phyloP scores from a whole-genome alignment of 2,329 filamentous ascomycete genomes.

The Xylaria arbuscula region DNA sequence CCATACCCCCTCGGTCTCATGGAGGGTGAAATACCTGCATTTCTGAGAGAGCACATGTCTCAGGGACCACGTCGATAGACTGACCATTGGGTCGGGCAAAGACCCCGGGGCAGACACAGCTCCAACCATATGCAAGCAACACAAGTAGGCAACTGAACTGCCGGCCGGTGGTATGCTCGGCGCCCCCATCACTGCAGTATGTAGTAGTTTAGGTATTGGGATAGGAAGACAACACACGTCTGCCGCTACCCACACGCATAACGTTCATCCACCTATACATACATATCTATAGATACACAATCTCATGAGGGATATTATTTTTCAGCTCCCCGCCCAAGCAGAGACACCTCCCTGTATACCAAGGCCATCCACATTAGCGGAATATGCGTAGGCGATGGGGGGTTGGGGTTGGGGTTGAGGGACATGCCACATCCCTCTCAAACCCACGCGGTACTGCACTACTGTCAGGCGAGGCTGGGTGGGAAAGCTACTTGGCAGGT shows the following conservation, averaged over 20 bases:
- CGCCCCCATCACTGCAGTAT: slow-evolving; percentile 32
- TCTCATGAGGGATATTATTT: slow-evolving; percentile 7
- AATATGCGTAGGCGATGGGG: not conserved
- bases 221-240: slow-evolving; percentile 11
- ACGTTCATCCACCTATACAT: slow-evolving; percentile 7
- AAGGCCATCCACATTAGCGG: slow-evolving; percentile 17
- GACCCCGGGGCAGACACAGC: slow-evolving; percentile 11
- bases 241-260: slow-evolving; percentile 27
- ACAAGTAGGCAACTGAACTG: slow-evolving; percentile 30
- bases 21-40: slow-evolving; percentile 20
- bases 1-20: not conserved
- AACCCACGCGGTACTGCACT: not conserved
- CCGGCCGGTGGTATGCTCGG: slow-evolving; percentile 36
- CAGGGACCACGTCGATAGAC: slow-evolving; percentile 9
- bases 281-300: not conserved
- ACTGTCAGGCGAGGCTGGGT: slow-evolving; percentile 13
- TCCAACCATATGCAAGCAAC: slow-evolving; percentile 28
- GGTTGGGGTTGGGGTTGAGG: not conserved
- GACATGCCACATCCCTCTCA: slow-evolving; percentile 1
- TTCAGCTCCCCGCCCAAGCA: slow-evolving; percentile 26
- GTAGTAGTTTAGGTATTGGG: slow-evolving; percentile 6
- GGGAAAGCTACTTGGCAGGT: not conserved
- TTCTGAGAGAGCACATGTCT: slow-evolving; percentile 18
- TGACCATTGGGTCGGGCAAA: slow-evolving; percentile 4
- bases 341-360: not conserved